phyloP scores from a whole-genome alignment of 441 rosid genomes.

The Brassica balearica region DNA sequence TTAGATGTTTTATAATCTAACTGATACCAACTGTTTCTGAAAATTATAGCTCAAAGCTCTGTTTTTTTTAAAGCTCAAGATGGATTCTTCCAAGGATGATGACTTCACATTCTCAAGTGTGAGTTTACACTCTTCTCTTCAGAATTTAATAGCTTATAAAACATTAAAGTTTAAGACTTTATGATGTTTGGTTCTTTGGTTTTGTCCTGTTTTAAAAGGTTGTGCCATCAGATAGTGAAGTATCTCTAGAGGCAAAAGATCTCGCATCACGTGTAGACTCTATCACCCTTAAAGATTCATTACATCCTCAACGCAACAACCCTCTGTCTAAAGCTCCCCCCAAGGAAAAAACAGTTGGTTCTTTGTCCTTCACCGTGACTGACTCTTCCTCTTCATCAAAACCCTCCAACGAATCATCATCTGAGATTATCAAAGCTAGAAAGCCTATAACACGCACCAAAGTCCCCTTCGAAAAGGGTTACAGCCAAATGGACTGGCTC shows the following conservation, averaged over 20 bases:
- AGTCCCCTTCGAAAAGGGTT: constrained; percentile 93
- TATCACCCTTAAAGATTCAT: too few relatives aligned
- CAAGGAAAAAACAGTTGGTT: constrained; percentile 62
- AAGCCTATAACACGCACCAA: constrained; percentile 70
- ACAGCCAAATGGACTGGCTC: constrained; percentile 94
- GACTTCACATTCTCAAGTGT: constrained; percentile 89
- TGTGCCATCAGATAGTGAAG: constrained; percentile 43
- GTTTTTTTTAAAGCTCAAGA: constrained; percentile 31
- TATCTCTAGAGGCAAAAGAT: constrained; percentile 44
- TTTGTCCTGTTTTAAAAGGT: constrained; percentile 49
- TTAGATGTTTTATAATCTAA: neutral
- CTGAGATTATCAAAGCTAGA: constrained; percentile 46
- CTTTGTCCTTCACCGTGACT: constrained; percentile 37
- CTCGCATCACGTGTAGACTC: constrained; percentile 48
- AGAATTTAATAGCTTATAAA: too few relatives aligned
- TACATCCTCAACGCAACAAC: too few relatives aligned
- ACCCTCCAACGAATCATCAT: constrained; percentile 37
- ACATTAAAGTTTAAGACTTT: constrained; percentile 17
- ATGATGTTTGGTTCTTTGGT: constrained; percentile 9
- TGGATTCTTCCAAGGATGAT: constrained; percentile 52
- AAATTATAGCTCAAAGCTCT: constrained; percentile 18
- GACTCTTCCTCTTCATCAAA: constrained; percentile 30
- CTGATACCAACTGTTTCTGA: neutral
- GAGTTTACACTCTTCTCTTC: constrained; percentile 23
- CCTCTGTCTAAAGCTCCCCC: constrained; percentile 38